phyloP scores from a whole-genome alignment of 2,329 filamentous ascomycete genomes.

The Dendrostoma leiphaemia region DNA sequence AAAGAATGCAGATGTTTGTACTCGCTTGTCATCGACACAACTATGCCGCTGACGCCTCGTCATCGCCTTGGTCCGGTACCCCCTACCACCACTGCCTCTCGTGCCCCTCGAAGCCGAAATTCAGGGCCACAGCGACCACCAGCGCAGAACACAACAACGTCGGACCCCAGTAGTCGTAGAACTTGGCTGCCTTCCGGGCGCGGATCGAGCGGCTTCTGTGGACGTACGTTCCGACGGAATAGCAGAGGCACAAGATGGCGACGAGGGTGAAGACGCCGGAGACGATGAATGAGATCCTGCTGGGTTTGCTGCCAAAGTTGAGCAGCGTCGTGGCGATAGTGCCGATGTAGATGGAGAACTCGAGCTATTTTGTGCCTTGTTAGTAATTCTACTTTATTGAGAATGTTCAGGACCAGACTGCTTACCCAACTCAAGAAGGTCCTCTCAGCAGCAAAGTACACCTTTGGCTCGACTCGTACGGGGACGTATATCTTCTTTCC shows the following conservation, averaged over 20 bases:
- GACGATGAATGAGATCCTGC: conserved; percentile 60
- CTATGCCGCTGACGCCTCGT: background rate
- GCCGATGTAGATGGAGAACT: conserved; percentile 93
- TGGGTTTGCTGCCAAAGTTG: conserved; percentile 69
- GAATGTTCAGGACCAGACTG: conserved; percentile 21
- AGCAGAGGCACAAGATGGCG: conserved; percentile 74
- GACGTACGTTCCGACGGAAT: conserved; percentile 80
- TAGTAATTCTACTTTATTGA: too few relatives aligned
- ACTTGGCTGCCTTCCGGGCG: conserved; percentile 78
- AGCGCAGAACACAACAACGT: conserved; percentile 72
- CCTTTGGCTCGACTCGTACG: conserved; percentile 93
- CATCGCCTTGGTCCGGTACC: background rate
- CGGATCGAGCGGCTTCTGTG: conserved; percentile 87
- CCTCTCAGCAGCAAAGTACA: conserved; percentile 93
- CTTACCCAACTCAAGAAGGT: conserved; percentile 92
- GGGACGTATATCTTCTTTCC: conserved; percentile 95
- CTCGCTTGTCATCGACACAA: background rate
- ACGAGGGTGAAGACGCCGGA: conserved; percentile 80
- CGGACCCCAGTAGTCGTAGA: conserved; percentile 88
- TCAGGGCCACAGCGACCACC: conserved; percentile 71
- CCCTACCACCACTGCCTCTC: conserved; percentile 54
- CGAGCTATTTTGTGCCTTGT: too few relatives aligned
- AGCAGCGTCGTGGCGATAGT: conserved; percentile 81
- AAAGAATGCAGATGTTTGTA: background rate
- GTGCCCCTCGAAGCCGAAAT: conserved; percentile 76